phyloP scores from a whole-genome alignment of 371 early-diverging fungal genomes.

The Globomyces sp. region DNA sequence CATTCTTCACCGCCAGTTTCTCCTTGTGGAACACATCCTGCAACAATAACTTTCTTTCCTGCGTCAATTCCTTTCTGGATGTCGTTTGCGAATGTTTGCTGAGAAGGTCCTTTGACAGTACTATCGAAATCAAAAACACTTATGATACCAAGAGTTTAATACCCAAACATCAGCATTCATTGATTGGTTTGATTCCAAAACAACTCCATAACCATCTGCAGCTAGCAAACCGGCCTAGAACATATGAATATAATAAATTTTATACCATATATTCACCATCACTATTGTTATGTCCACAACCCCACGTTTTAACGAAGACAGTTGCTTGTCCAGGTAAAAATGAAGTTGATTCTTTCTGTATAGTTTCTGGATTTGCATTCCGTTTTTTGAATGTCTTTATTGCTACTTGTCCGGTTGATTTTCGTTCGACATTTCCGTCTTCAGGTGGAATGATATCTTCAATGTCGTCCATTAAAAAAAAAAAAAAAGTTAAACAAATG shows the following conservation, averaged over 20 bases:
- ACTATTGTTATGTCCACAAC: slow-evolving; percentile 47
- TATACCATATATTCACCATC: slow-evolving; percentile 16
- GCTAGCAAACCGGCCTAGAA: slow-evolving; percentile 43
- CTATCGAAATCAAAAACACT: slow-evolving; percentile 8
- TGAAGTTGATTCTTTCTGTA: background rate
- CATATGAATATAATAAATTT: slow-evolving; percentile 8
- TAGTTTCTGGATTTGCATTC: background rate
- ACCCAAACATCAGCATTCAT: slow-evolving; percentile 52
- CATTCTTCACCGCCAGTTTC: slow-evolving; percentile 33
- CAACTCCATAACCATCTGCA: slow-evolving; percentile 43
- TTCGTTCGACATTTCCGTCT: background rate
- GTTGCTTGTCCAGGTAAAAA: slow-evolving; percentile 43
- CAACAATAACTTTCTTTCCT: slow-evolving; percentile 48
- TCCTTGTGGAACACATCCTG: slow-evolving; percentile 48
- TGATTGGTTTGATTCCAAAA: slow-evolving; percentile 34
- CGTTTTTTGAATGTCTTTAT: slow-evolving; percentile 9
- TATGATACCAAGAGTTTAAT: slow-evolving; percentile 40
- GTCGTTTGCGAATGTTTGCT: slow-evolving; percentile 50
- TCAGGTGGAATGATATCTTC: slow-evolving; percentile 18
- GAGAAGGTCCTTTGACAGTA: slow-evolving; percentile 56
- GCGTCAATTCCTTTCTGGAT: slow-evolving; percentile 33
- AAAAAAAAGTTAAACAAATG: background rate
- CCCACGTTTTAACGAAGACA: slow-evolving; percentile 51
- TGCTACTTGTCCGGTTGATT: background rate
- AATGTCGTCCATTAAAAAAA: slow-evolving; percentile 22